Evolutionary conservation across 2,329 filamentous ascomycete genomes (phyloP), one percentile per base, ranked within the genome.

Genomic region (Ophiognomonia clavigignenti-juglandacearum): DNA sequence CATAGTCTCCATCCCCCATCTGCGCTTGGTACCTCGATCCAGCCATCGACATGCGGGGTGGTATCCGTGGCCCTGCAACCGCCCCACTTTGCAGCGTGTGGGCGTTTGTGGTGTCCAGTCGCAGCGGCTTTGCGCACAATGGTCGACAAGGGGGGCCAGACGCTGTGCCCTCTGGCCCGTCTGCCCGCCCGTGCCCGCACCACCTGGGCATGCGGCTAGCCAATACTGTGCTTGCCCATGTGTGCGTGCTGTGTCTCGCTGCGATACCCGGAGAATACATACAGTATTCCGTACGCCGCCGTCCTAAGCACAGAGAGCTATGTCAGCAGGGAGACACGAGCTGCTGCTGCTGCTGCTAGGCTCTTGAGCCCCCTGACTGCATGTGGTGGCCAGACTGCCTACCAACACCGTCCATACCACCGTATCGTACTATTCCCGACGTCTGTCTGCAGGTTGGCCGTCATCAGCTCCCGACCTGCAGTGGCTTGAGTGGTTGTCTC

Each of bases 111-210:
- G 34, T 23, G 37, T 35, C 27, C 41, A 48, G 42, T 40, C 42
- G 49, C 45, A 51, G 42, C 42, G 34, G 32, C 37, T 24, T 14
- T 18, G 18, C 23, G 40, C 14, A 42, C n/a, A 39, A 20, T 41
- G 48, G 39, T 39, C 44, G 45, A 44, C 39, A 43, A 50, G 29
- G 29, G 18, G 37, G 31, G 38, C 24, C 29, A 39, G 37, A 43
- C 46, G 46, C 40, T 39, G 42, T 45, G 39, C 41, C 49, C 49
- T 37, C 23, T n/a, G n/a, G n/a, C n/a, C n/a, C n/a, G n/a, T n/a
- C n/a, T n/a, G n/a, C n/a, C n/a, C n/a, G n/a, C n/a, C n/a, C n/a
- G n/a, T n/a, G n/a, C n/a, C n/a, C n/a, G n/a, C n/a, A n/a, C n/a
- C n/a, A n/a, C n/a, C n/a, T n/a, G n/a, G 42, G 31, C 27, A 47